A percentile compares a stretch with the other conserved stretches of the same genome.
phyloP scores from a whole-genome alignment of 306 rosid genomes.

The Coriaria nepalensis region DNA sequence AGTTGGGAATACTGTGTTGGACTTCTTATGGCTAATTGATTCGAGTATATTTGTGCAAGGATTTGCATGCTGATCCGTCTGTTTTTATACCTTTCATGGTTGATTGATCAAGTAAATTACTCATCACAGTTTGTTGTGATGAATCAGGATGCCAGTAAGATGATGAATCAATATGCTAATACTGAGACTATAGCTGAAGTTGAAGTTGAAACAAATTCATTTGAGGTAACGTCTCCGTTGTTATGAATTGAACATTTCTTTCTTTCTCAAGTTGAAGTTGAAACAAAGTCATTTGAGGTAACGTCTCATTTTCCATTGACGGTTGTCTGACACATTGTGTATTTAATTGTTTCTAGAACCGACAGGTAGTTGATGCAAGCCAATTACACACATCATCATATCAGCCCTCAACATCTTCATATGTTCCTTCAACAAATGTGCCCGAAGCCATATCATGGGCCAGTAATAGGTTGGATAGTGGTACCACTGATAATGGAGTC shows the following conservation, averaged over 20 bases:
- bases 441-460: constrained; percentile 61
- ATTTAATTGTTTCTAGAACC: constrained; percentile 23
- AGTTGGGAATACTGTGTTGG: too few species aligned
- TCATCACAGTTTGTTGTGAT: too few species aligned
- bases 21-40: too few species aligned
- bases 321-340: not conserved
- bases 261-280: constrained; percentile 18
- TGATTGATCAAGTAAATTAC: too few species aligned
- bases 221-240: constrained; percentile 40
- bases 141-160: constrained; percentile 33
- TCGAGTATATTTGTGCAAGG: too few species aligned
- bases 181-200: constrained; percentile 54
- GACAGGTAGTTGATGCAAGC: constrained; percentile 32
- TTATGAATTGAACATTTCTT: not conserved
- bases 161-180: constrained; percentile 67
- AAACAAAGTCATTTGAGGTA: constrained; percentile 62
- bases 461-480: constrained; percentile 27
- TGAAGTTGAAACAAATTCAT: constrained; percentile 36
- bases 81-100: too few species aligned
- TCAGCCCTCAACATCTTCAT: constrained; percentile 33
- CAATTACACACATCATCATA: constrained; percentile 45
- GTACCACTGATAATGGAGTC: constrained; percentile 49
- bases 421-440: constrained; percentile 37
- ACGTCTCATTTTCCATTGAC: not conserved
- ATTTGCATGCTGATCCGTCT: too few species aligned